Conservation (phyloP, 148 eudicot species). For the Drosera capensis region DNA sequence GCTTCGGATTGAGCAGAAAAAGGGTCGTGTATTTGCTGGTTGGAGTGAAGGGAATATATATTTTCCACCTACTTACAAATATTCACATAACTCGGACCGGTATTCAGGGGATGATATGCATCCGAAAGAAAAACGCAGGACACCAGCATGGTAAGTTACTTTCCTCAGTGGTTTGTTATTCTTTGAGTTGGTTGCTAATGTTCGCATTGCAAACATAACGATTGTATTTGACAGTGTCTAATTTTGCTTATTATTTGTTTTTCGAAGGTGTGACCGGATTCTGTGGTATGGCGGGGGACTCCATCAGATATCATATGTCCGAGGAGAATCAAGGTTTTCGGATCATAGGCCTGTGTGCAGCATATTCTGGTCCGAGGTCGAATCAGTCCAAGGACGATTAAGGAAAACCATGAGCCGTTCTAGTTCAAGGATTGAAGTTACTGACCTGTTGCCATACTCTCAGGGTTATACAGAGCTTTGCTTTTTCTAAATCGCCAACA, state of each 20-base stretch:
- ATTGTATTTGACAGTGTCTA: no score
- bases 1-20: conserved; percentile 76
- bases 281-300: conserved; percentile 81
- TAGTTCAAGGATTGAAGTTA: conserved; percentile 58
- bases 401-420: conserved; percentile 63
- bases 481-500: conserved; percentile 36
- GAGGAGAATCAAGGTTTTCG: conserved; percentile 83
- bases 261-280: conserved; percentile 70
- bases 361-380: conserved; percentile 83
- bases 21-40: conserved; percentile 66
- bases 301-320: conserved; percentile 74
- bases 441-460: conserved; percentile 70
- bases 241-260: no score
- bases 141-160: conserved; percentile 92
- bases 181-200: no score
- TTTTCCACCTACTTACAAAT: conserved; percentile 95
- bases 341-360: conserved; percentile 86
- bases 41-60: conserved; percentile 96
- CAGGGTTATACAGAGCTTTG: conserved; percentile 86
- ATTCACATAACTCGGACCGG: conserved; percentile 83
- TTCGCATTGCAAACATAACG: no score
- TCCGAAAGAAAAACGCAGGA: conserved; percentile 78
- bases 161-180: no score
- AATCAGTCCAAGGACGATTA: conserved; percentile 48
- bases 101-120: conserved; percentile 78